Percentiles rank a stretch among this genome's conserved stretches.
phyloP scores from a whole-genome alignment of 768 basidiomycete genomes.

The Pisolithus marmoratus region DNA sequence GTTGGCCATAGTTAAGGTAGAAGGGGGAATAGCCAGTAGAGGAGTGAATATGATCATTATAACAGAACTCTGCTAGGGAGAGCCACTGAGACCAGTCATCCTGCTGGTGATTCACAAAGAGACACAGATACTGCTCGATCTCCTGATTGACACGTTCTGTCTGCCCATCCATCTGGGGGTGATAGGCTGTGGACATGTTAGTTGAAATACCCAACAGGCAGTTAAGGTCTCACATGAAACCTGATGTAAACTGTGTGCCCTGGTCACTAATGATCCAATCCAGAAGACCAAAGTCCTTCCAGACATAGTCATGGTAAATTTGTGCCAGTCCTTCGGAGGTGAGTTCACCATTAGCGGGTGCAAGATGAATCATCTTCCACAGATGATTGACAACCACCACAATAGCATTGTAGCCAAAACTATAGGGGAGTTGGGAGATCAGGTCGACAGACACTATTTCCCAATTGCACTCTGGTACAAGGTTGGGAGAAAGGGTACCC shows the following conservation, averaged over 20 bases:
- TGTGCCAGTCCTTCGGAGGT: constrained; percentile 14
- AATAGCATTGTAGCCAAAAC: not conserved
- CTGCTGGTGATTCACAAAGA: not conserved
- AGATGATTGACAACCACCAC: not conserved
- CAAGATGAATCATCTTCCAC: constrained; percentile 1
- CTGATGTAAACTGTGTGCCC: constrained; percentile 24
- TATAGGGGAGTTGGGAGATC: not conserved
- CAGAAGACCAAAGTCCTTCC: constrained; percentile 24
- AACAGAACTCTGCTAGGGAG: not conserved
- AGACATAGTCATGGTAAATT: constrained; percentile 17
- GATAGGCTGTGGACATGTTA: constrained; percentile 35
- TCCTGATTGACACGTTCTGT: not conserved
- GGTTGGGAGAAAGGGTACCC: not conserved
- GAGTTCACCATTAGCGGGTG: not conserved
- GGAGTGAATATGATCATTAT: not conserved
- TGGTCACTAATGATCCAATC: constrained; percentile 20
- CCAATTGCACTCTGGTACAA: not conserved
- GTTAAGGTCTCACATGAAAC: constrained; percentile 27
- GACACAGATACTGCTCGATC: not conserved
- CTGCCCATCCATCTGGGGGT: constrained; percentile 23
- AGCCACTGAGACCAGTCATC: not conserved
- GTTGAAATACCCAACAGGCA: constrained; percentile 26
- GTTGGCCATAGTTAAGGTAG: too few species aligned
- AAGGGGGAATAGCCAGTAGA: too few species aligned
- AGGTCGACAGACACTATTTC: constrained; percentile 1